These are phyloP conservation scores for Acidomyces sp. DNA, from an alignment of 495 filamentous ascomycete species.

Conservation along the genomic window DNA sequence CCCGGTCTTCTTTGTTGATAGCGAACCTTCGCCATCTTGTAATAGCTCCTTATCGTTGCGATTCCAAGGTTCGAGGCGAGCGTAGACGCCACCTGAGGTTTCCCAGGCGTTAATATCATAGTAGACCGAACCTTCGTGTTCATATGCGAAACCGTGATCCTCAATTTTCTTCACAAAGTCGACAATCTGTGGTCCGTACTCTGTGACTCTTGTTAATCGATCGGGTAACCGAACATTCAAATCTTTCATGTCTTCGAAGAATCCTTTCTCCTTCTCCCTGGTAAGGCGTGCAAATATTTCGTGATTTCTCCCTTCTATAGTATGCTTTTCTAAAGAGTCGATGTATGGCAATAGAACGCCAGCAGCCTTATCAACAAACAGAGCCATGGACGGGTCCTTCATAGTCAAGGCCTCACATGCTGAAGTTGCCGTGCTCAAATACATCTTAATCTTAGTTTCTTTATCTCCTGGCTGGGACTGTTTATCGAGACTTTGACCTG, in stretches of 20 bases:
- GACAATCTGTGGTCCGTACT: constrained; percentile 76
- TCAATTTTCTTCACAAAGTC: constrained; percentile 65
- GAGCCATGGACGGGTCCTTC: constrained; percentile 28
- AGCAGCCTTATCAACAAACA: constrained; percentile 42
- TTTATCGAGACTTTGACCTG: constrained; percentile 45
- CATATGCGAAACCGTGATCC: constrained; percentile 74
- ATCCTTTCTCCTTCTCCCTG: constrained; percentile 65
- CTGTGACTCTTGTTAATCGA: constrained; percentile 71
- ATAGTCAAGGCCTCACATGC: constrained; percentile 24
- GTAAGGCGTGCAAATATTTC: constrained; percentile 70
- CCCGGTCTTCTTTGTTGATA: constrained; percentile 47
- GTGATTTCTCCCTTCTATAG: constrained; percentile 63
- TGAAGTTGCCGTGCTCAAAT: constrained; percentile 55
- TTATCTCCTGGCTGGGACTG: constrained; percentile 52
- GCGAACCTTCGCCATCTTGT: constrained; percentile 80
- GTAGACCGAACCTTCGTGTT: constrained; percentile 60
- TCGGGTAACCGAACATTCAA: constrained; percentile 79
- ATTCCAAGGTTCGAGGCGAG: constrained; percentile 76
- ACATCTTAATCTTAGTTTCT: constrained; percentile 86
- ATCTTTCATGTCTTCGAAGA: constrained; percentile 69
- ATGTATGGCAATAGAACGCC: constrained; percentile 78
- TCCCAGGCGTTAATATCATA: constrained; percentile 89
- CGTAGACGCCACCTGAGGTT: constrained; percentile 66
- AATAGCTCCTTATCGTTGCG: constrained; percentile 66
- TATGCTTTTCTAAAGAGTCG: constrained; percentile 60